A percentile compares a stretch with the other conserved stretches of the same genome.
Evolutionary conservation across 2,329 filamentous ascomycete genomes (phyloP).

Genomic region (Sphaceloma murrayae): DNA sequence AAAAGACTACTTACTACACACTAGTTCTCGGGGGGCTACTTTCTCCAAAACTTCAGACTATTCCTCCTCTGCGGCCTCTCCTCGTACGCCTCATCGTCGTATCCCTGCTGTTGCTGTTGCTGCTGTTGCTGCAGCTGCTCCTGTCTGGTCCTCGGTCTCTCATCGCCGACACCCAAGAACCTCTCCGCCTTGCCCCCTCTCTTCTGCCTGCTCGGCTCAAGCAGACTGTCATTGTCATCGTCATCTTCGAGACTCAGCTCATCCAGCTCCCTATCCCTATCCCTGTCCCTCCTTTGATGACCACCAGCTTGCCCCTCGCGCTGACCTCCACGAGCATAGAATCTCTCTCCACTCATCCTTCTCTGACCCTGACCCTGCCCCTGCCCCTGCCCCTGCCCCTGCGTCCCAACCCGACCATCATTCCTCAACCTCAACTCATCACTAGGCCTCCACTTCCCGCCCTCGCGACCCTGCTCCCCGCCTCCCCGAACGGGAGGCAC

Average conservation of each 20-base stretch:
- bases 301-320: background rate
- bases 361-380: background rate
- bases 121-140: too few species aligned
- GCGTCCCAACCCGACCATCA: background rate
- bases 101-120: too few species aligned
- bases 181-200: conserved; percentile 26
- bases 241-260: background rate
- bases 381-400: background rate
- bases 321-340: background rate
- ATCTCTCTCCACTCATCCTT: conserved; percentile 6
- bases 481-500: background rate
- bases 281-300: too few species aligned
- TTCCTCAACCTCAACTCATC: conserved; percentile 5
- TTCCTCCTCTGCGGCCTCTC: conserved; percentile 10
- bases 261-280: background rate
- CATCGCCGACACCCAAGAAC: conserved; percentile 24
- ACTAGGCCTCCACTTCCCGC: background rate
- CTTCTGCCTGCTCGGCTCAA: background rate
- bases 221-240: conserved; percentile 3
- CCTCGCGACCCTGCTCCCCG: background rate
- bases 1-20: too few species aligned
- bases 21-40: too few species aligned
- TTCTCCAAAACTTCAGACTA: conserved; percentile 15
- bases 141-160: too few species aligned
- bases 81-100: conserved; percentile 7